A percentile compares a stretch with the other conserved stretches of the same genome.
Evolutionary conservation across 106 monocot species (phyloP).

Genomic region (Posidonia australis): DNA sequence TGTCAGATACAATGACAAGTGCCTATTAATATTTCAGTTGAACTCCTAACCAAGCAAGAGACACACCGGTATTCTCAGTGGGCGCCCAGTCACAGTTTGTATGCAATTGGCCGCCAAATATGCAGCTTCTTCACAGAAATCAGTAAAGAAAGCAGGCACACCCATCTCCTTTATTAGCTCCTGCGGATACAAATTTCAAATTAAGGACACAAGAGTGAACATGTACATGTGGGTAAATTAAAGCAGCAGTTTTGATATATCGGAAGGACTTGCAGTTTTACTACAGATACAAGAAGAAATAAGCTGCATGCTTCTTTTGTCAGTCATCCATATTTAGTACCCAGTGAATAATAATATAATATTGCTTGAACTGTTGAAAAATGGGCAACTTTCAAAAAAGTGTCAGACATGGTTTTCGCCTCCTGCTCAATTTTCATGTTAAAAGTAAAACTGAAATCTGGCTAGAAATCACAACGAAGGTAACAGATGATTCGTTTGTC

Average conservation of each 20-base stretch:
- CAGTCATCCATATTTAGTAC: no score
- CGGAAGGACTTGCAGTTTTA: neutral
- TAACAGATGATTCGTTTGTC: no score
- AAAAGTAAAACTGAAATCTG: no score
- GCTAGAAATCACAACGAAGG: no score
- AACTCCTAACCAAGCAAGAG: no score
- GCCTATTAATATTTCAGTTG: neutral
- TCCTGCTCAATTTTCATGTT: no score
- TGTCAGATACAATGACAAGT: neutral
- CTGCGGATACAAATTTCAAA: constrained; percentile 19
- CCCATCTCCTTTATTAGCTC: constrained; percentile 53
- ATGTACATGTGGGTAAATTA: neutral
- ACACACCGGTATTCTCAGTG: constrained; percentile 45
- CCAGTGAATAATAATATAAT: no score
- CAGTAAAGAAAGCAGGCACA: constrained; percentile 70
- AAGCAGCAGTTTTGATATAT: neutral
- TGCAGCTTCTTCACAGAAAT: constrained; percentile 98
- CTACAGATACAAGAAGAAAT: neutral
- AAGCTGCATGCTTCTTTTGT: neutral
- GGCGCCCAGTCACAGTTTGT: constrained; percentile 23
- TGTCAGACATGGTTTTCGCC: no score
- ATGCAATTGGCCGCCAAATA: constrained; percentile 52
- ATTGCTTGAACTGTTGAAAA: no score
- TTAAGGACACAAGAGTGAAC: neutral
- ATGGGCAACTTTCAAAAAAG: no score